Evolutionary conservation across 495 filamentous ascomycete species (phyloP).

Genomic region (Hamigera avellanea): DNA sequence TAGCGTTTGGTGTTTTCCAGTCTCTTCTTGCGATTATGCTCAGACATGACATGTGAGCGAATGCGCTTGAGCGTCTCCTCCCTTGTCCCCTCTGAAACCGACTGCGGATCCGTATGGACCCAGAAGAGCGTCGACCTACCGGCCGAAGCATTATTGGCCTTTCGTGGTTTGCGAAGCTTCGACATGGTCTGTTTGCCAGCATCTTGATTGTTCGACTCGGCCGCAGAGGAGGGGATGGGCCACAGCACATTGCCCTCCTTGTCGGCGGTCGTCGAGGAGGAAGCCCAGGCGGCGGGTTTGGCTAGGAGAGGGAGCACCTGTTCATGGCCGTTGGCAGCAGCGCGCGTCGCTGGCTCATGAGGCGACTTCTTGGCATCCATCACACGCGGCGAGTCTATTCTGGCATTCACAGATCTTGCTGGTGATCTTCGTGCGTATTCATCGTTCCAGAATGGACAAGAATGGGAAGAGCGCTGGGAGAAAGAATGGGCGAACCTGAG

Average conservation of each 20-base stretch:
- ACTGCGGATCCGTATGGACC: constrained; percentile 33
- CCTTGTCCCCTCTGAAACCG: constrained; percentile 26
- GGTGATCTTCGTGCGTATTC: constrained; percentile 13
- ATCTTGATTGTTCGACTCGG: neutral
- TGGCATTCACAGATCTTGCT: constrained; percentile 10
- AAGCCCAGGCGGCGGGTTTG: neutral
- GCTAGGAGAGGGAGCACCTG: neutral
- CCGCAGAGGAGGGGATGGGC: neutral
- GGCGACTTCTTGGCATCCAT: constrained; percentile 24
- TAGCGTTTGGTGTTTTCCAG: constrained; percentile 32
- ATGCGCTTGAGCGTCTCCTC: constrained; percentile 38
- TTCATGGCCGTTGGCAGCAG: neutral
- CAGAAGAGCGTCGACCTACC: constrained; percentile 33
- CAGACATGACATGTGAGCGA: constrained; percentile 40
- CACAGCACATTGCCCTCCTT: neutral
- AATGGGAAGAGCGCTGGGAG: constrained; percentile 1
- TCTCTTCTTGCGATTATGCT: constrained; percentile 39
- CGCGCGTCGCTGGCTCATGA: constrained; percentile 6
- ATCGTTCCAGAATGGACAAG: constrained; percentile 7
- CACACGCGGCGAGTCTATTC: constrained; percentile 8
- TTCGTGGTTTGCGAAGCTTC: constrained; percentile 31
- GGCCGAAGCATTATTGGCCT: constrained; percentile 20
- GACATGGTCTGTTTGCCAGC: constrained; percentile 4
- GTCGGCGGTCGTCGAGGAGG: neutral
- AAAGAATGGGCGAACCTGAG: constrained; percentile 4